These are phyloP conservation scores for Aphanomyces stellatus DNA, from an alignment of 352 stramenopile genomes.

Conservation along the genomic window DNA sequence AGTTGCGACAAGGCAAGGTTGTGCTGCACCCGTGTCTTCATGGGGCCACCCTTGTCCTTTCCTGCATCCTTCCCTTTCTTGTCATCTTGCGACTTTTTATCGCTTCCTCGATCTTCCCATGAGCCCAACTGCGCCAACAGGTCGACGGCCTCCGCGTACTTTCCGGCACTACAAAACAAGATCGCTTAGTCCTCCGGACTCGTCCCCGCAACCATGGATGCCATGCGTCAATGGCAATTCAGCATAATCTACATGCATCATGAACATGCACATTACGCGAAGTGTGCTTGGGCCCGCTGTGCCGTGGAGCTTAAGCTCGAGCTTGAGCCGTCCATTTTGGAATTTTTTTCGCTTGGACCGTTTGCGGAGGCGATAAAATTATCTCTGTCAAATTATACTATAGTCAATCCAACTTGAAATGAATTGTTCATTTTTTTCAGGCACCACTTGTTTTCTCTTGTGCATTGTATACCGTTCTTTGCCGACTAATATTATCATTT, in stretches of 20 bases:
- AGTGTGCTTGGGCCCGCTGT: slow-evolving; percentile 13
- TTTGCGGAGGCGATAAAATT: background rate
- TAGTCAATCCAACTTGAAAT: background rate
- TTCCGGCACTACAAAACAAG: slow-evolving; percentile 49
- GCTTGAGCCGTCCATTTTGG: slow-evolving; percentile 20
- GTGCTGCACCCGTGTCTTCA: slow-evolving; percentile 48
- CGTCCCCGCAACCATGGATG: too few species aligned
- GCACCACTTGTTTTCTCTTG: background rate
- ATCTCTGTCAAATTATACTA: background rate
- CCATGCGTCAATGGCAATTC: too few species aligned
- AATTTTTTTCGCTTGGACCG: slow-evolving; percentile 2
- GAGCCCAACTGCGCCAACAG: slow-evolving; percentile 65
- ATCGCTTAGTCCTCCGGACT: too few species aligned
- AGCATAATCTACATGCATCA: slow-evolving; percentile 13
- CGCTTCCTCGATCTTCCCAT: slow-evolving; percentile 54
- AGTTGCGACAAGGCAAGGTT: slow-evolving; percentile 72
- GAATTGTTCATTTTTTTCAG: background rate
- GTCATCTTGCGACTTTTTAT: slow-evolving; percentile 52
- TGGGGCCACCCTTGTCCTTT: slow-evolving; percentile 5
- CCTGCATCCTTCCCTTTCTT: slow-evolving; percentile 7
- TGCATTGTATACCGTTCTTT: background rate
- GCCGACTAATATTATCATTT: background rate
- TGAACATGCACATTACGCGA: slow-evolving; percentile 12
- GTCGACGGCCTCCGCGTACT: slow-evolving; percentile 80
- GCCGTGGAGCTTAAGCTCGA: slow-evolving; percentile 17